Percentiles rank a stretch among this genome's conserved stretches.
phyloP scores from a whole-genome alignment of 768 basidiomycete species.

The Mycena haematopus region DNA sequence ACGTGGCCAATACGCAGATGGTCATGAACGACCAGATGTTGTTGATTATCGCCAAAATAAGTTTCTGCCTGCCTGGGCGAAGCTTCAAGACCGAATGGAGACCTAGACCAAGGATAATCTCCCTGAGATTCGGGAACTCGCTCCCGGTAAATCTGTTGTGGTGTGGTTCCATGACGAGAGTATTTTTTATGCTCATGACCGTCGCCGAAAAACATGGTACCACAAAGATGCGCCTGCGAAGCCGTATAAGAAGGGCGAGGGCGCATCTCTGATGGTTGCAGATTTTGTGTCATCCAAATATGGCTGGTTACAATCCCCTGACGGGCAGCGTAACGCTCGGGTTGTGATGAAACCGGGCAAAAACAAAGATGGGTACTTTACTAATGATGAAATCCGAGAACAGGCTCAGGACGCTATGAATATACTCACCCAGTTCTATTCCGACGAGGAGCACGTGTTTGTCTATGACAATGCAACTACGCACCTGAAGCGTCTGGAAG shows the following conservation, averaged over 20 bases:
- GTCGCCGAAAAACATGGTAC: conserved; percentile 32
- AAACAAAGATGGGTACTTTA: conserved; percentile 35
- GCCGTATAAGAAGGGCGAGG: conserved; percentile 44
- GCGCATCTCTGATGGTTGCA: conserved; percentile 40
- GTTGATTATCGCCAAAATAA: conserved; percentile 34
- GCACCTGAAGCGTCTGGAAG: conserved; percentile 30
- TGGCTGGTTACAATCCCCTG: conserved; percentile 35
- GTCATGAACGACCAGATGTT: conserved; percentile 40
- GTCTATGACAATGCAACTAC: conserved; percentile 18
- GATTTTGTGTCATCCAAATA: conserved; percentile 44
- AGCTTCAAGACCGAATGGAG: conserved; percentile 16
- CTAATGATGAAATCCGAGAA: conserved; percentile 23
- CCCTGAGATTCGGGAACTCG: background rate
- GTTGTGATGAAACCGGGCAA: conserved; percentile 36
- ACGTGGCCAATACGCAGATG: conserved; percentile 39
- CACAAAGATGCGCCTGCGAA: conserved; percentile 27
- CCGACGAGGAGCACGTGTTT: conserved; percentile 30
- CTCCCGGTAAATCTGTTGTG: conserved; percentile 17
- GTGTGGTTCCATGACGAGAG: conserved; percentile 41
- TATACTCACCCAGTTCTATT: conserved; percentile 34
- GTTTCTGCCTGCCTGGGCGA: conserved; percentile 31
- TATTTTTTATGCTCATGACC: conserved; percentile 45
- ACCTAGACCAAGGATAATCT: conserved; percentile 13
- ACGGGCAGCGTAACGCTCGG: conserved; percentile 30
- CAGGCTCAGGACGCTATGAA: conserved; percentile 31